Evolutionary conservation across 129 eudicot genomes (phyloP).

Genomic region (Pseudognaphalium luteoalbum): DNA sequence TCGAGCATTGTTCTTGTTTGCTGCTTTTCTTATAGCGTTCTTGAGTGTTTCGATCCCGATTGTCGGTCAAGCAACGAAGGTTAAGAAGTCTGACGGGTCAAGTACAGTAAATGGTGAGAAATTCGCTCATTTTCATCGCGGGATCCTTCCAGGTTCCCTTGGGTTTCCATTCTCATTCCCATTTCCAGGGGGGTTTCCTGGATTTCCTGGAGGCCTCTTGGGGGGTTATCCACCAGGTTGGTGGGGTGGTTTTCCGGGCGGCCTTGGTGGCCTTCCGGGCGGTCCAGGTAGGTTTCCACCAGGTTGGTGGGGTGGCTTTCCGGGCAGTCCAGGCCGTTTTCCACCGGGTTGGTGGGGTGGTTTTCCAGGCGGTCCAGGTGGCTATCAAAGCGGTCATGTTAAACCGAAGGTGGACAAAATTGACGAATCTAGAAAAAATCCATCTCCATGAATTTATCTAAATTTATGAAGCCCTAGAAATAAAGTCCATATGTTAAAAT

Average conservation of each 20-base stretch:
- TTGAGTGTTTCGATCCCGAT: conserved; percentile 17
- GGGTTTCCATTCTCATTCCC: background rate
- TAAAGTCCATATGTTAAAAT: conserved; percentile 1
- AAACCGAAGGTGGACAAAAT: background rate
- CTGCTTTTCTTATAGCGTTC: conserved; percentile 22
- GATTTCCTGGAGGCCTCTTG: background rate
- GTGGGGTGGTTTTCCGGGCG: conserved; percentile 2
- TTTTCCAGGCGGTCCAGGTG: conserved; percentile 2
- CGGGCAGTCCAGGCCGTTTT: background rate
- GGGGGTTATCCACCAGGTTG: background rate
- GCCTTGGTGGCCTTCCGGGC: background rate
- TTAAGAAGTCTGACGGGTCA: conserved; percentile 9
- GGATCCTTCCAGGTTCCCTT: conserved; percentile 5
- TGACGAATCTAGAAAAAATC: conserved; percentile 6
- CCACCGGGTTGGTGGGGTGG: background rate
- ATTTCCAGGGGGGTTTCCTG: background rate
- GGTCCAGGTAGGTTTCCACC: no score
- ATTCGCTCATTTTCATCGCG: background rate
- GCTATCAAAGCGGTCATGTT: background rate
- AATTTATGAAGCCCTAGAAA: conserved; percentile 7
- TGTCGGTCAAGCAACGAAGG: background rate
- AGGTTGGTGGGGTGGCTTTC: conserved; percentile 20
- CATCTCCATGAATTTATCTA: conserved; percentile 9
- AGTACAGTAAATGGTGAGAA: conserved; percentile 4
- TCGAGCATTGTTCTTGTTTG: conserved; percentile 15